A percentile compares a stretch with the other conserved stretches of the same genome.
Evolutionary conservation across 371 early-diverging fungal genomes (phyloP).

Genomic region (Saksenaea vasiformis): DNA sequence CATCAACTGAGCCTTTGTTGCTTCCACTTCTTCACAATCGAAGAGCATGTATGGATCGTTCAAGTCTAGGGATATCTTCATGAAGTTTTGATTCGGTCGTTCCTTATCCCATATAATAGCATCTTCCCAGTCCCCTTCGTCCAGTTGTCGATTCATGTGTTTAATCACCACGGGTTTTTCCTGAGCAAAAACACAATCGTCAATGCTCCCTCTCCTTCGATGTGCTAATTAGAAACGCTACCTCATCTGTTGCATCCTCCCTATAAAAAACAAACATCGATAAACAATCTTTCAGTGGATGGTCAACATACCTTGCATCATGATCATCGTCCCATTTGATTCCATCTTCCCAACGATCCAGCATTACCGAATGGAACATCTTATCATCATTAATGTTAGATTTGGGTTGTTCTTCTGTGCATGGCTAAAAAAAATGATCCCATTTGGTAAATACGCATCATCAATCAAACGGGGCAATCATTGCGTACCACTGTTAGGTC

Average conservation of each 20-base stretch:
- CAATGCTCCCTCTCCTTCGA: neutral
- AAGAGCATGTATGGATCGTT: constrained; percentile 80
- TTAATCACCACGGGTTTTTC: constrained; percentile 22
- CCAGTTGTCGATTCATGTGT: constrained; percentile 57
- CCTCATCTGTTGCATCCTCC: neutral
- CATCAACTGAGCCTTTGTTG: constrained; percentile 40
- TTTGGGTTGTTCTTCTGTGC: neutral
- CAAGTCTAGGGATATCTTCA: constrained; percentile 71
- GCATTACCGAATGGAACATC: constrained; percentile 61
- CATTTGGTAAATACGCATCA: neutral
- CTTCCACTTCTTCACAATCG: constrained; percentile 62
- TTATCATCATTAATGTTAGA: constrained; percentile 27
- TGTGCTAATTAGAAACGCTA: neutral
- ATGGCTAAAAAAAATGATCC: neutral
- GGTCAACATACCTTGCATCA: constrained; percentile 1
- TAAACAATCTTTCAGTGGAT: neutral
- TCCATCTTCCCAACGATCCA: constrained; percentile 84
- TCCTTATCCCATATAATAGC: constrained; percentile 81
- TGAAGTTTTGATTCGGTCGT: constrained; percentile 52
- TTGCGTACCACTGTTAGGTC: constrained; percentile 1
- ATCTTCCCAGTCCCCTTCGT: constrained; percentile 67
- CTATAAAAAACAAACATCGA: neutral
- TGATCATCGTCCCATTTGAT: constrained; percentile 77
- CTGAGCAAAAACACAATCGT: neutral
- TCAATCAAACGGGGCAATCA: neutral